Evolutionary conservation across 225 moss, liverwort and hornwort species (phyloP), one percentile per base, ranked within the genome.

Genomic region (Bryum argenteum): DNA sequence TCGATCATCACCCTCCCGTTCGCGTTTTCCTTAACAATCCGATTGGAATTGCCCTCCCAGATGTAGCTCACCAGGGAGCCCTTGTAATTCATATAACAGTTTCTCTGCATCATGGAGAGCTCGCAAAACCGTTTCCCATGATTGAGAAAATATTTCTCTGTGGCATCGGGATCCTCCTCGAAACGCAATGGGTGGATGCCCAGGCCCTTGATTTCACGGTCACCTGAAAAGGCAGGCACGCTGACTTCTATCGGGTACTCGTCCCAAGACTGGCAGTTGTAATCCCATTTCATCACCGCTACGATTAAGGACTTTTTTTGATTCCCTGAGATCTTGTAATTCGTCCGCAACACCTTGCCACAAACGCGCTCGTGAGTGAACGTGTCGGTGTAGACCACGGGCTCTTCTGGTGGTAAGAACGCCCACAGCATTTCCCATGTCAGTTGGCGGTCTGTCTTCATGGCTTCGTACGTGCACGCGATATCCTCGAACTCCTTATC

Each of bases 1-100:
- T 80, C 79, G 9, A 80, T 14, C 80, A 66, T 79, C 28, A 74
- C 44, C 59, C 75, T 75, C 23, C 75, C 65, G 1, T 71, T 75
- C n/a, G 70, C 80, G 38, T 64, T 80, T 26, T 80, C 65, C 59
- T 38, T 80, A 26, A 14, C 47, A 51, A 66, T 71, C 1, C 5
- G 18, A 52, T 3, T 10, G 0, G 7, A 9, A 0, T 0, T 5
- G 59, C 71, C 66, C 43, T 66, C 10, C 10, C 1, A 3, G 8
- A 43, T 43, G 11, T 3, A 43, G 11, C 10, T 43, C 43, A 43
- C 37, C 21, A 70, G 18, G 0, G 28, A 44, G 10, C 79, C 79
- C 17, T 43, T 74, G 50, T 74, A 74, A 19, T 70, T 65, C 69
- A 55, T 65, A 33, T 64, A 79, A 64, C 48, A 45, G 23, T 33